Evolutionary conservation across 257 asterid species (phyloP).

Genomic region (Jacaranda mimosifolia): DNA sequence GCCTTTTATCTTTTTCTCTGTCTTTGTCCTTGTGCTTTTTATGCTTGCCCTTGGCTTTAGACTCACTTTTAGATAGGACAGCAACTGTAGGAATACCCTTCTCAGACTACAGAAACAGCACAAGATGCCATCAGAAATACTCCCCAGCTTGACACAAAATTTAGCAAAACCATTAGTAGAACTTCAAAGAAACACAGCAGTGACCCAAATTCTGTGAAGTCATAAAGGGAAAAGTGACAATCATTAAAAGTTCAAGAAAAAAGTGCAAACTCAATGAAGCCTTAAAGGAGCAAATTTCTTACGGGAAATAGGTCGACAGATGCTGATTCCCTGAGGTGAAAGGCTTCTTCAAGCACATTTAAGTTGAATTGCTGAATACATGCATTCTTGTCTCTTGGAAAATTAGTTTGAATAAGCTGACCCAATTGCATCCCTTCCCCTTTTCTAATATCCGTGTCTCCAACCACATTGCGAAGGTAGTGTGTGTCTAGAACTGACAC

Average conservation of each 20-base stretch:
- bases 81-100: constrained; percentile 47
- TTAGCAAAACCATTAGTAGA: neutral
- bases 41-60: constrained; percentile 45
- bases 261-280: constrained; percentile 27
- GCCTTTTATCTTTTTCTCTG: constrained; percentile 49
- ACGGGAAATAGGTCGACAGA: constrained; percentile 46
- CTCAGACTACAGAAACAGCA: constrained; percentile 45
- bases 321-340: constrained; percentile 51
- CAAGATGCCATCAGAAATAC: constrained; percentile 21
- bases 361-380: constrained; percentile 51
- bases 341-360: constrained; percentile 58
- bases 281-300: constrained; percentile 30
- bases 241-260: constrained; percentile 18
- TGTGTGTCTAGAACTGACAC: constrained; percentile 53
- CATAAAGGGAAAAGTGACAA: neutral
- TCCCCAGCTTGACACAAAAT: constrained; percentile 9
- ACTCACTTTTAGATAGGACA: constrained; percentile 42
- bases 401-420: constrained; percentile 45
- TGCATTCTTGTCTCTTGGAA: constrained; percentile 28
- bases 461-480: constrained; percentile 61
- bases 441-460: constrained; percentile 58
- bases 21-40: constrained; percentile 50
- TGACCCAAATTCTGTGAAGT: neutral
- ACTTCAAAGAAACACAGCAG: neutral
- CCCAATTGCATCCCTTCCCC: constrained; percentile 68